Evolutionary conservation across 2,329 filamentous ascomycete species (phyloP), one percentile per base, ranked within the genome.

Genomic region (Sphaceloma murrayae): DNA sequence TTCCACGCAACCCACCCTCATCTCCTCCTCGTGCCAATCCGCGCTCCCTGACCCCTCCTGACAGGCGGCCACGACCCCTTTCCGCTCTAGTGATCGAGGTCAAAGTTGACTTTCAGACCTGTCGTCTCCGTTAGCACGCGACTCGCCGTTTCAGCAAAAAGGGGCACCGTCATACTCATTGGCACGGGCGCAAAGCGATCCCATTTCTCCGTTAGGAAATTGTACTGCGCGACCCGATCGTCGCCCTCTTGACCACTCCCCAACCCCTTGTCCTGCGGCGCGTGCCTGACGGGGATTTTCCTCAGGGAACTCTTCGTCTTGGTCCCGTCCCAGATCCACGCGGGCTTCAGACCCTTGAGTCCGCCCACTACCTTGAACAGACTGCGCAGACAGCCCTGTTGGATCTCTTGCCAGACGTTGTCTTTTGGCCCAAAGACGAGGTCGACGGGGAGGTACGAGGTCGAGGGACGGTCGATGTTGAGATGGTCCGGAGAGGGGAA

Each of bases 171-270:
- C 67, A 66, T 56, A 68, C 67, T 61, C 44, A 61, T 64, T 40
- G 67, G 67, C 47, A 69, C 69, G 30, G 65, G 65, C 53, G 66
- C 68, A 52, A 61, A 67, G 52, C 56, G 58, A 56, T 69, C 65
- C 62, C 65, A 66, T 42, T 66, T 65, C 58, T 68, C 67, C 26
- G 64, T 69, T 58, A 71, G 51, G 48, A 68, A 71, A 17, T 60
- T 59, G 54, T 67, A 62, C 47, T 65, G 68, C 31, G 50, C 46
- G 53, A 54, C 57, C 16, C 45, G 49, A 43, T 62, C 54, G 8
- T 56, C 54, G 40, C 63, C 52, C 47, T 56, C 54, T 31, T 2
- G 45, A 43, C 31, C 56, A 59, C 51, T 58, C 53, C 50, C n/a
- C 36, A 30, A 11, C 36, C 21, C 36, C 24, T 16, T 40, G 5